These are phyloP conservation scores for Lizanozyma gosingica DNA, from an alignment of 1,139 yeast species.

Conservation along the genomic window DNA sequence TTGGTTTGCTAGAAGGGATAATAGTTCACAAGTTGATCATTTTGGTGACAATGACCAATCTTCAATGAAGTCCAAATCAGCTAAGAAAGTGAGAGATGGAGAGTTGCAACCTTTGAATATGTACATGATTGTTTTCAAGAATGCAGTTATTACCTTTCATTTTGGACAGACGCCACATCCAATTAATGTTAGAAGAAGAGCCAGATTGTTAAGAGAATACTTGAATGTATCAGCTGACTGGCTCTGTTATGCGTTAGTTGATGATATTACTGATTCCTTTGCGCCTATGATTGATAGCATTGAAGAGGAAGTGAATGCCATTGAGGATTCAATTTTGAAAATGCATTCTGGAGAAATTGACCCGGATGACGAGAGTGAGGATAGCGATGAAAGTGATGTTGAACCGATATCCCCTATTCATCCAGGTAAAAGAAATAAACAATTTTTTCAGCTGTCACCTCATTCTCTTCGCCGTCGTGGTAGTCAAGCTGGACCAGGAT, in stretches of 20 bases:
- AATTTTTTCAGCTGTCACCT: not conserved
- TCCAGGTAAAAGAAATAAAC: constrained; percentile 3
- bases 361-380: constrained; percentile 34
- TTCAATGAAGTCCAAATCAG: constrained; percentile 17
- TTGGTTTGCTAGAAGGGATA: not conserved
- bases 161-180: constrained; percentile 95
- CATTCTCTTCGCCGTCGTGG: constrained; percentile 10
- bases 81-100: constrained; percentile 45
- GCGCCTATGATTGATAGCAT: constrained; percentile 94
- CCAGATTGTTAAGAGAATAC: constrained; percentile 78
- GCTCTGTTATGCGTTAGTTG: constrained; percentile 94
- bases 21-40: constrained; percentile 1
- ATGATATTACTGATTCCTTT: constrained; percentile 94
- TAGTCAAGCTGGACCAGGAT: constrained; percentile 1
- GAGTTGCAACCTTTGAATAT: constrained; percentile 87
- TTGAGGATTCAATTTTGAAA: constrained; percentile 80
- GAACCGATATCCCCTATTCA: constrained; percentile 9
- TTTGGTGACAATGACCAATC: constrained; percentile 10
- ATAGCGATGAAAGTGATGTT: constrained; percentile 20
- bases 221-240: constrained; percentile 89
- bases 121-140: constrained; percentile 84
- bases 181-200: constrained; percentile 87
- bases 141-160: constrained; percentile 90
- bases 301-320: constrained; percentile 84
- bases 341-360: constrained; percentile 68